phyloP scores from a whole-genome alignment of 768 basidiomycete genomes.

The Naganishia antarctica region DNA sequence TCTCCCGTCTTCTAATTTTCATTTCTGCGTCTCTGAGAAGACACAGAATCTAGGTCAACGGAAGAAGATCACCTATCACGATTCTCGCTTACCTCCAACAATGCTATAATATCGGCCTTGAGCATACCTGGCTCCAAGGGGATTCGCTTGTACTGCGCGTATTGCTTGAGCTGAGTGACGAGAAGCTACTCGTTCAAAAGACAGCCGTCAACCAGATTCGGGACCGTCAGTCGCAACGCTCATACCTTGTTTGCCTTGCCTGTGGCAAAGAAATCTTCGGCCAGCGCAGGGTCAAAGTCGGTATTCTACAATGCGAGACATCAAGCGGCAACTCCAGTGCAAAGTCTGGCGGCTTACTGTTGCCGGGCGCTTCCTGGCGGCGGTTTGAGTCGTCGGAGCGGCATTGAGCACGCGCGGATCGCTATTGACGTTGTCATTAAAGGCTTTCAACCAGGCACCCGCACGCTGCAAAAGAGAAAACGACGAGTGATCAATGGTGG shows the following conservation, averaged over 20 bases:
- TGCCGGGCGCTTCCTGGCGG: conserved; percentile 59
- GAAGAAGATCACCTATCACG: not conserved
- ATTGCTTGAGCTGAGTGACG: conserved; percentile 72
- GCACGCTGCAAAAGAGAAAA: conserved; percentile 54
- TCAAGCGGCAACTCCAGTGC: conserved; percentile 9
- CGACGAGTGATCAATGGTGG: too few species aligned
- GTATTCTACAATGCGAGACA: conserved; percentile 54
- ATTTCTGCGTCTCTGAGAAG: not conserved
- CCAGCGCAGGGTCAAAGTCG: conserved; percentile 65
- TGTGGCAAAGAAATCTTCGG: conserved; percentile 62
- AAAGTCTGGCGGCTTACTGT: not conserved
- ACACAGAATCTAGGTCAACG: not conserved
- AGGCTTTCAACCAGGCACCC: conserved; percentile 63
- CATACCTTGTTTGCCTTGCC: conserved; percentile 67
- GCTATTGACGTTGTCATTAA: conserved; percentile 67
- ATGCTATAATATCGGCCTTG: conserved; percentile 8
- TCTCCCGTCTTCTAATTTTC: too few species aligned
- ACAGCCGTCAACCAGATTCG: conserved; percentile 25
- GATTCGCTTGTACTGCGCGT: not conserved
- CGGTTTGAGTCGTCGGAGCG: conserved; percentile 42
- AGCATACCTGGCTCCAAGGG: not conserved
- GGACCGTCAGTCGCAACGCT: conserved; percentile 12
- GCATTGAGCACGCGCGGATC: conserved; percentile 59
- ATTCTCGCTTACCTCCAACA: not conserved
- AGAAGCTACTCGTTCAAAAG: conserved; percentile 59